Percentiles rank a stretch among this genome's conserved stretches.
Evolutionary conservation across 2,329 filamentous ascomycete species (phyloP).

Genomic region (Verticillium zaregamsianum): DNA sequence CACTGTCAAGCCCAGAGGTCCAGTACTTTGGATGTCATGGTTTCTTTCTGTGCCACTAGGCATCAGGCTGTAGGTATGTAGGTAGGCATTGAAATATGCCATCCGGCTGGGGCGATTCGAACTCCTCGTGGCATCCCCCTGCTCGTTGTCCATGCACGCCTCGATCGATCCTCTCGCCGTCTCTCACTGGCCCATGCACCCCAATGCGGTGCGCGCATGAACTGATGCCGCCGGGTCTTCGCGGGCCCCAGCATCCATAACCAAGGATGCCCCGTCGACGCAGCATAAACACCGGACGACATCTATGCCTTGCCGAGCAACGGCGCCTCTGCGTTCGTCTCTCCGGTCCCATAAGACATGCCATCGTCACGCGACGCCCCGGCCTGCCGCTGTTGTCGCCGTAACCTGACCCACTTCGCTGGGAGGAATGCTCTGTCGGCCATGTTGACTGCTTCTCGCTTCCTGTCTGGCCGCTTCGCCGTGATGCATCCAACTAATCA

Average conservation of each 20-base stretch:
- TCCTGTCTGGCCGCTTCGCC: background rate
- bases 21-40: too few species aligned
- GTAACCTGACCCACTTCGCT: background rate
- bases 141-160: too few species aligned
- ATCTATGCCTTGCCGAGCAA: background rate
- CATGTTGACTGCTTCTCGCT: background rate
- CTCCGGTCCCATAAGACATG: background rate
- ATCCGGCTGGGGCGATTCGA: too few species aligned
- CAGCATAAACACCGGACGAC: background rate
- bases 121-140: too few species aligned
- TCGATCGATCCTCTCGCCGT: too few species aligned
- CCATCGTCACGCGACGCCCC: background rate
- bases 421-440: background rate
- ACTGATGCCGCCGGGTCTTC: background rate
- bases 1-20: too few species aligned
- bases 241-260: background rate
- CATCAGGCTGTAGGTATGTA: too few species aligned
- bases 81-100: too few species aligned
- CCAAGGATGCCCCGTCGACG: background rate
- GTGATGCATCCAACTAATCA: background rate
- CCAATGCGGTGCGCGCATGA: background rate
- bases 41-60: too few species aligned
- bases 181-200: background rate
- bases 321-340: background rate
- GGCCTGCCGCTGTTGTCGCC: background rate